These are phyloP conservation scores for Rhodomyrtus psidioides DNA, from an alignment of 441 rosid species.

Conservation along the genomic window DNA sequence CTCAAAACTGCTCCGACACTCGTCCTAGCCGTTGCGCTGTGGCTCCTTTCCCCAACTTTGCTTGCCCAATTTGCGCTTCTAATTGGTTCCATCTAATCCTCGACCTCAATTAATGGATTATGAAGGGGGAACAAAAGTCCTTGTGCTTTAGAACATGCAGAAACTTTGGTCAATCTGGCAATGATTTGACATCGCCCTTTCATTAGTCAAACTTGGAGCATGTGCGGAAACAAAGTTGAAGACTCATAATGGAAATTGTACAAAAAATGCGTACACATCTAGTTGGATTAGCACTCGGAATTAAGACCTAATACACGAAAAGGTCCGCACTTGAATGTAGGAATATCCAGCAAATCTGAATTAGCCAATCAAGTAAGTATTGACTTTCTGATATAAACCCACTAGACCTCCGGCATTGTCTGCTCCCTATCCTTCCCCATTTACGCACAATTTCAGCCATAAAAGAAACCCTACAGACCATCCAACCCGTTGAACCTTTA, in stretches of 20 bases:
- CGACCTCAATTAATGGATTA: not conserved
- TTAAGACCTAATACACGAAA: not conserved
- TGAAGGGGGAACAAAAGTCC: not conserved
- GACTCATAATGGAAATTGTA: not conserved
- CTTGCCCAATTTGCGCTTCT: not conserved
- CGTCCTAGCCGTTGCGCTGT: not conserved
- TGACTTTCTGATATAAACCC: not conserved
- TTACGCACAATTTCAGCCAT: not conserved
- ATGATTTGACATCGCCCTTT: not conserved
- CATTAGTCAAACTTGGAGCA: not conserved
- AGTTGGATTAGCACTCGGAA: slow-evolving; percentile 18
- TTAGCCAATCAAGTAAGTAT: slow-evolving; percentile 5
- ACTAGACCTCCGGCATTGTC: not conserved
- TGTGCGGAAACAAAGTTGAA: not conserved
- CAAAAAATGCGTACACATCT: not conserved
- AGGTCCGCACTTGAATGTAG: not conserved
- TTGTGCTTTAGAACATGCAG: not conserved
- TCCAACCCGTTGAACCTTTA: not conserved
- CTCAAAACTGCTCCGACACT: not conserved
- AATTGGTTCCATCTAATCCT: not conserved
- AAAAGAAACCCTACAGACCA: not conserved
- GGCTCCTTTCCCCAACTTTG: not conserved
- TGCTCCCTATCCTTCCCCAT: not conserved
- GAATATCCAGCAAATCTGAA: not conserved
- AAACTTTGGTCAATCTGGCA: not conserved